These are phyloP conservation scores for Psilocybe azurescens DNA, from an alignment of 768 basidiomycete genomes.

Conservation along the genomic window DNA sequence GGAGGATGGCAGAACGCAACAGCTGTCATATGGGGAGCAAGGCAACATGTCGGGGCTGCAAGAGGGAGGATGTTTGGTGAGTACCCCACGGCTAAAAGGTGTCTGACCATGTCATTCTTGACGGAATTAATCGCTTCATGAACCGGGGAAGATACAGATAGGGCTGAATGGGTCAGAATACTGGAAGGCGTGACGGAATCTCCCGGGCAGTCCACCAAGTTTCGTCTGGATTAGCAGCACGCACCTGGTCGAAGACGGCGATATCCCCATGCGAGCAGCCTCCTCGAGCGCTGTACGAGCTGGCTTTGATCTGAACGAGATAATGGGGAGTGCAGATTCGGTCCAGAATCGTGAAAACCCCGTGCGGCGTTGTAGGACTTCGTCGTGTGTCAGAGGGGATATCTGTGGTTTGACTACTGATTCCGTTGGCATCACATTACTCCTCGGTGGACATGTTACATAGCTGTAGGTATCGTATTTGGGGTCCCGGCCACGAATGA, in stretches of 20 bases:
- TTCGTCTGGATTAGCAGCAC: conserved; percentile 2
- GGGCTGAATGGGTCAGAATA: not conserved
- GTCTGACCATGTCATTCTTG: not conserved
- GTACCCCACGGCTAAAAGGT: not conserved
- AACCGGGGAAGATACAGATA: not conserved
- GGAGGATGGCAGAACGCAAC: not conserved
- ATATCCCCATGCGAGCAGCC: not conserved
- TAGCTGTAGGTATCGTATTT: not conserved
- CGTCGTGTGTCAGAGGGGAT: not conserved
- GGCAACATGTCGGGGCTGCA: not conserved
- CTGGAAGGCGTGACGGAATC: not conserved
- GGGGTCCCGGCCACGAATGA: not conserved
- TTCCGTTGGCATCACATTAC: not conserved
- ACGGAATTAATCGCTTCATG: conserved; percentile 2
- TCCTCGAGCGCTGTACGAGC: not conserved
- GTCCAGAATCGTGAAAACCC: not conserved
- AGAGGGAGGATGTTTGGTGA: conserved; percentile 3
- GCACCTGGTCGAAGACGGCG: conserved; percentile 4
- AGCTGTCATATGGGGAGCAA: not conserved
- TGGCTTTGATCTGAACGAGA: not conserved
- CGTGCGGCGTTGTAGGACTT: not conserved
- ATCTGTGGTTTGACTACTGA: not conserved
- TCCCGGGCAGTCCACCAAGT: not conserved
- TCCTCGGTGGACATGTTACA: not conserved
- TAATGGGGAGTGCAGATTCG: not conserved